phyloP scores from a whole-genome alignment of 345 rosid genomes.

The Carallia pectinifolia region DNA sequence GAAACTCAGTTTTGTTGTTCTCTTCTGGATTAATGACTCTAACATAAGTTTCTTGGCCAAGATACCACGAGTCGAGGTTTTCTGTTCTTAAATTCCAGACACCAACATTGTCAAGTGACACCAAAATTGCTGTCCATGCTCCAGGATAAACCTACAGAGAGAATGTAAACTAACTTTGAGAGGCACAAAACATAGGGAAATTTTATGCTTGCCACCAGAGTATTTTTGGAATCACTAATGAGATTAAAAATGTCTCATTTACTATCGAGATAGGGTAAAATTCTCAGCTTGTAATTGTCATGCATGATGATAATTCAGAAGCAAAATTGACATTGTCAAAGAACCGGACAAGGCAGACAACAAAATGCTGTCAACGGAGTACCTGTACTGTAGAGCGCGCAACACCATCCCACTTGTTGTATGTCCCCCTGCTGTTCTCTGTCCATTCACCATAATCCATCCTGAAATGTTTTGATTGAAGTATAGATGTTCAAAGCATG shows the following conservation, averaged over 20 bases:
- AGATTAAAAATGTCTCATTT: no score
- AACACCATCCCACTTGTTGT: slow-evolving; percentile 98
- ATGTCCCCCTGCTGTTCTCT: slow-evolving; percentile 93
- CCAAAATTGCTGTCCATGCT: slow-evolving; percentile 89
- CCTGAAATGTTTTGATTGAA: slow-evolving; percentile 38
- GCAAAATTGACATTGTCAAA: no score
- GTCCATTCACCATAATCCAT: slow-evolving; percentile 99
- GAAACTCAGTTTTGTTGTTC: slow-evolving; percentile 85
- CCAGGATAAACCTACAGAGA: slow-evolving; percentile 82
- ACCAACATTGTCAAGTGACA: slow-evolving; percentile 95
- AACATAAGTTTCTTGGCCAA: slow-evolving; percentile 96
- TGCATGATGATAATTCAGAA: no score
- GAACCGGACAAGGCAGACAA: background rate
- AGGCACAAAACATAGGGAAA: no score
- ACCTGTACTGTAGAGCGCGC: slow-evolving; percentile 93
- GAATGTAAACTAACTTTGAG: no score
- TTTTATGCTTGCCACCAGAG: no score
- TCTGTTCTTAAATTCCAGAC: slow-evolving; percentile 93
- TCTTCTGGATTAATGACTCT: slow-evolving; percentile 86
- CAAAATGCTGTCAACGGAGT: slow-evolving; percentile 5
- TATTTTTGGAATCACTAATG: no score
- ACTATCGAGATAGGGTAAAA: no score
- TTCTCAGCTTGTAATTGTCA: no score
- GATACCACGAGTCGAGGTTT: slow-evolving; percentile 97
- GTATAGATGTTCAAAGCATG: slow-evolving; percentile 2